Evolutionary conservation across 305 asterid genomes (phyloP), one percentile per base, ranked within the genome.

Genomic region (Fraxinus latifolia): DNA sequence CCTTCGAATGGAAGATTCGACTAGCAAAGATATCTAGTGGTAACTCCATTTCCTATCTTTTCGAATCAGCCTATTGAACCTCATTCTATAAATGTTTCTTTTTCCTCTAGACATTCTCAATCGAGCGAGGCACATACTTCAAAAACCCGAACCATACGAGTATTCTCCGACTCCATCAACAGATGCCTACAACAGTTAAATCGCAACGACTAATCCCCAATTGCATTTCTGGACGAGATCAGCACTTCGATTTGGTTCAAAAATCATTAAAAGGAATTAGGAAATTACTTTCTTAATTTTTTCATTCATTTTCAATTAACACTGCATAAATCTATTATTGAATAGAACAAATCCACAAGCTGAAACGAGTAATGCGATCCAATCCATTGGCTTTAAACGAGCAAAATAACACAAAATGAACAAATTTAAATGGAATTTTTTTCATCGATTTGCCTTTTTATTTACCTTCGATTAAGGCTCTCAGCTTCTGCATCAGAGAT

Each of bases 401-500:
- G 31, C 32, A 7, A 21, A 5, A 17, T 17, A 17, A 55, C 3
- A 53, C 17, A 21, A 27, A 71, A 34, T 32, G 19, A 65, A 68
- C 19, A 39, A 77, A 65, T 19, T 5, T 6, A 9, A 83, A 71
- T 2, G 33, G 55, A 71, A 33, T 37, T 4, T 2, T 23, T 17
- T 17, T 21, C 8, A 42, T 15, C 36, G 39, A 76, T 12, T 36
- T 8, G 23, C 23, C 21, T 17, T 33, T 77, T 29, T 39, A 27
- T 33, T 55, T 53, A 91, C 98, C 97, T 91, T 84, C 82, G 88
- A 86, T 95, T 90, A 32, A 93, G 94, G 86, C 87, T 88, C 84
- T 93, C 92, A 89, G 98, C 97, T 93, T 95, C 98, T 78, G 92
- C 97, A 47, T 91, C 97, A 47, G 94, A 91, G 89, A 93, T 85